Evolutionary conservation across 805 yeast species (phyloP), one percentile per base, ranked within the genome.

Genomic region (Candida dajiaensis): DNA sequence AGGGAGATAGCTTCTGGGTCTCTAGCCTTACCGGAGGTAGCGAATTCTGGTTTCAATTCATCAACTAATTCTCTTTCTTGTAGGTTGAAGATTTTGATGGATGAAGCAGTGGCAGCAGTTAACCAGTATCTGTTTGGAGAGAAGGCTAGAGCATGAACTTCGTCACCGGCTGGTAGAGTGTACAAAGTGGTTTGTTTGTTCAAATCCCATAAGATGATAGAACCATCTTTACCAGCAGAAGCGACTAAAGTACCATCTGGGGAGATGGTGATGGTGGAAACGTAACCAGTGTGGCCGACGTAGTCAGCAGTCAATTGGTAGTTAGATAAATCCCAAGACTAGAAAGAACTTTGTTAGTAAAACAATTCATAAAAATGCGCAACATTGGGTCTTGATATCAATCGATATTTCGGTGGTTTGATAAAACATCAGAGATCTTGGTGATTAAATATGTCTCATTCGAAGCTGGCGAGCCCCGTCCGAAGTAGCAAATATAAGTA

Each of bases 61-160:
- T 90, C 98, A 76, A 89, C 86, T 72, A 90, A 80, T 65, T 77
- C 77, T 78, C 95, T 85, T 77, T 86, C 90, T 79, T 89, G 94
- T 74, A 94, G 84, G 85, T 90, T 88, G 88, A 83, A 94, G 82
- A 94, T 84, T 87, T 90, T 92, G 81, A 94, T 89, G 69, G 97
- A 94, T 62, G 96, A 77, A 60, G 97, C 78, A 66, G 99, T 94
- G 70, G 99, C 98, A 77, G 98, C 99, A 72, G 96, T 92, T 74
- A 94, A 86, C 99, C 99, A 94, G 95, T 88, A 94, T 85, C 99
- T 90, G 95, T 88, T 88, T 78, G 99, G 99, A 73, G 98, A 92
- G 96, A 94, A 94, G 66, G 97, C 96, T 71, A 94, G 82, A 72
- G 97, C 95, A 76, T 88, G 88, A 65, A 94, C 89, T 81, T 92